phyloP scores from a whole-genome alignment of 805 yeast species.

The Lipomyces anomalus region DNA sequence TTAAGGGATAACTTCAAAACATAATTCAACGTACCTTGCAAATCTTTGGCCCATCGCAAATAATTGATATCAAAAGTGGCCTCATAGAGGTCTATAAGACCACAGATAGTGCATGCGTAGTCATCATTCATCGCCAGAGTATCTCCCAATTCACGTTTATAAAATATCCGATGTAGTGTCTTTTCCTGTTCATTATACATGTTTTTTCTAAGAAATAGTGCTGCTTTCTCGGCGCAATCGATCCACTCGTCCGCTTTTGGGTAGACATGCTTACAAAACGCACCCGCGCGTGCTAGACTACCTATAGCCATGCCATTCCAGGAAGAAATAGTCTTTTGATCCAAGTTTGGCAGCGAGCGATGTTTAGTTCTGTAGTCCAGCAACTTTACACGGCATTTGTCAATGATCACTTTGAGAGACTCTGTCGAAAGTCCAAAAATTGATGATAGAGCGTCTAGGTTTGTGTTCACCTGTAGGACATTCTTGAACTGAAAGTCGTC shows the following conservation, averaged over 20 bases:
- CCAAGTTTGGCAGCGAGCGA: slow-evolving; percentile 32
- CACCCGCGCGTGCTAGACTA: slow-evolving; percentile 33
- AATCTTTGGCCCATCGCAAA: slow-evolving; percentile 30
- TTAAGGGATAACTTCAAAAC: no score
- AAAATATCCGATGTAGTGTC: slow-evolving; percentile 24
- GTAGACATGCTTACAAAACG: slow-evolving; percentile 17
- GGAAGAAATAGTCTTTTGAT: slow-evolving; percentile 32
- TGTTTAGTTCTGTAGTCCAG: slow-evolving; percentile 24
- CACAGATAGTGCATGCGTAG: slow-evolving; percentile 34
- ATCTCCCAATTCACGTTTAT: slow-evolving; percentile 7
- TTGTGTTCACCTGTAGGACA: slow-evolving; percentile 29
- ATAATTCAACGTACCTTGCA: no score
- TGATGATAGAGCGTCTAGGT: slow-evolving; percentile 30
- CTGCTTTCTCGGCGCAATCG: slow-evolving; percentile 28
- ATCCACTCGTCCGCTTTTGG: slow-evolving; percentile 24
- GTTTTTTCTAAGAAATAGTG: slow-evolving; percentile 24
- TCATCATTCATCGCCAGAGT: slow-evolving; percentile 34
- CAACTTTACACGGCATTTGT: slow-evolving; percentile 26
- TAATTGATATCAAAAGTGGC: slow-evolving; percentile 30
- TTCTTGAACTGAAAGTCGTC: slow-evolving; percentile 31
- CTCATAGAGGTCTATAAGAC: slow-evolving; percentile 34
- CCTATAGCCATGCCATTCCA: slow-evolving; percentile 38
- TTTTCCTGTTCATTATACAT: slow-evolving; percentile 24
- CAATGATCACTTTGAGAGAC: slow-evolving; percentile 25
- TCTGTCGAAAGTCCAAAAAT: slow-evolving; percentile 32